Base-by-base conservation (phyloP, 2,329 filamentous ascomycete species). In the Monilinia aucupariae region DNA sequence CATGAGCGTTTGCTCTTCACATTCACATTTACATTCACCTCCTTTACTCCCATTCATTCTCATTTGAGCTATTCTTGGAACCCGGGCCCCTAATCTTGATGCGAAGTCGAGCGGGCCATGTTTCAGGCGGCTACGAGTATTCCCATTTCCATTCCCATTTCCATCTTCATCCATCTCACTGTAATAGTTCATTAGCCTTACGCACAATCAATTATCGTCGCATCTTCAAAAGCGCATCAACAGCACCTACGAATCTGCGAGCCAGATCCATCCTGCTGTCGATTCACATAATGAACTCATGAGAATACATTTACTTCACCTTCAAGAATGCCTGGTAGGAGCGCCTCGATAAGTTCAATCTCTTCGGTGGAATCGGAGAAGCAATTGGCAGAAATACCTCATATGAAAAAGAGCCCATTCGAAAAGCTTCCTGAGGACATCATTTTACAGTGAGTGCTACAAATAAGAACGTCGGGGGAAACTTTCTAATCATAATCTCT, bases 371-470 rank as follows among this genome's bases (percentile, higher is more conserved):
- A 39, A 30, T 55, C 39, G 2, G 50, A 22, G 41, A n/a, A 48
- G n/a, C 59, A 47, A 54, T 61, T 47, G 39, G 22, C 50, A 37
- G 25, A 48, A 13, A 34, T 45, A 30, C 55, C 43, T 22, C 22
- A 9, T n/a, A 65, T 59, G 61, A 59, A 65, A 47, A 67, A 43
- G 1, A 48, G 54, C 2, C 67, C 70, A 41, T 84, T 88, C 68
- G 78, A 82, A 43, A 79, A 77, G 52, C 77, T 89, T 13, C 86
- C 86, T 7, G 83, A 87, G 74, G 86, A 89, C 74, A 89, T 89
- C 64, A 87, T 89, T 68, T 78, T 87, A 71, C 84, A 88, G 86
- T 89, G 76, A 74, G 82, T 75, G 45, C 52, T 45, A 53, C n/a
- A 55, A 58, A 20, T 61, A 7, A 22, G 13, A 45, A n/a, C 22